phyloP scores from a whole-genome alignment of 2,329 filamentous ascomycete species.

The Fusarium liriodendri region DNA sequence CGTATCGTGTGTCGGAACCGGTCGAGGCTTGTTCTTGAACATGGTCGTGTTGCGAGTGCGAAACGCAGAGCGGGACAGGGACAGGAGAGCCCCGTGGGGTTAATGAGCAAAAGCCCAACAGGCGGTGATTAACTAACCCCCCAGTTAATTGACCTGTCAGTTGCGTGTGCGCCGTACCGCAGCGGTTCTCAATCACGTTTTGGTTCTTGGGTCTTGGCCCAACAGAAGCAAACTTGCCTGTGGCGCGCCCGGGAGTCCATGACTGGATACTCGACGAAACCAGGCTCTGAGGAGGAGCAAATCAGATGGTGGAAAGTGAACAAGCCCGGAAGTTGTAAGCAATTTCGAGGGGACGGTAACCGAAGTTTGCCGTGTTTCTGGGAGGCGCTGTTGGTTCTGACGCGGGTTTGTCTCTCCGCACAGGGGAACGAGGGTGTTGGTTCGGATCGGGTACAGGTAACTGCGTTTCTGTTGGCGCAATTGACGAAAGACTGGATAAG shows the following conservation, averaged over 20 bases:
- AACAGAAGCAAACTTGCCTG: not conserved
- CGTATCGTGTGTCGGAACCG: not conserved
- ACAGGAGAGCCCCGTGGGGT: not conserved
- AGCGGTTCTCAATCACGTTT: not conserved
- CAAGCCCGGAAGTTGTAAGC: not conserved
- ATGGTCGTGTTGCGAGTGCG: not conserved
- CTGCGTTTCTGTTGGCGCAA: not conserved
- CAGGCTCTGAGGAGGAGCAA: not conserved
- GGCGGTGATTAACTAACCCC: not conserved
- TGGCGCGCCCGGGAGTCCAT: not conserved
- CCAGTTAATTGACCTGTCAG: not conserved
- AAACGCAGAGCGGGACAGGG: not conserved
- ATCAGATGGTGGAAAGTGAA: not conserved
- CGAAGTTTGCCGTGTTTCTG: not conserved
- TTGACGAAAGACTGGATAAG: not conserved
- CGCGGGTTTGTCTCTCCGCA: not conserved
- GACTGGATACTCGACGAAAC: not conserved
- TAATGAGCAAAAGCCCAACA: not conserved
- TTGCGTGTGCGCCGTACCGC: not conserved
- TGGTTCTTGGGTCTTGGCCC: not conserved
- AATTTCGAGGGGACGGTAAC: not conserved
- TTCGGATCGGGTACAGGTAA: not conserved
- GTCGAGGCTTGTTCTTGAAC: not conserved
- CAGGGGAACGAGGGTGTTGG: not conserved
- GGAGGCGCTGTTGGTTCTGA: not conserved